Base-by-base conservation (phyloP, 805 yeast genomes). In the Pichia nanzhaoensis region DNA sequence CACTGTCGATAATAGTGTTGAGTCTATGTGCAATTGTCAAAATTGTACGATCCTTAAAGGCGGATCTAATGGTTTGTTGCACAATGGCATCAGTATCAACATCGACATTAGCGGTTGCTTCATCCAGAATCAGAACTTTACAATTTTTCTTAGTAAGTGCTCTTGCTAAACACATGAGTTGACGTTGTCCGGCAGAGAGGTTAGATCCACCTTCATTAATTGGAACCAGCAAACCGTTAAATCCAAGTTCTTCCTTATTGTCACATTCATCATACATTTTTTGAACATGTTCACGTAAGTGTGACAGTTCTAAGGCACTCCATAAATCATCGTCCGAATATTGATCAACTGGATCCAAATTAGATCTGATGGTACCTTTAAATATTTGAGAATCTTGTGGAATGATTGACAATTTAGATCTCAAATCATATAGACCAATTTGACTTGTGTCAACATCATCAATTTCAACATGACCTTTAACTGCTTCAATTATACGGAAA, bases 381-480 rank as follows among this genome's bases (percentile, higher is more conserved):
- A 90, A 83, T 8, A 87, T 87, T 62, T 90, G 96, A 0, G 96
- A 84, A 63, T 89, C 97, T 63, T 89, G 96, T 2, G 97, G 97
- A 52, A 89, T 89, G 52, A 89, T 90, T 2, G 93, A 82, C 39
- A 89, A 66, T 49, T 77, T 75, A 33, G 80, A 80, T 58, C 97
- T 77, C 56, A 89, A 69, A 58, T 89, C 96, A 51, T 69, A 71
- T 41, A 89, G 69, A 3, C 96, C 96, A 46, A 89, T 75, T 22
- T 69, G 57, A 39, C 78, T 68, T 5, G 86, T 85, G 54, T 82
- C 66, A 14, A 86, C 58, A 22, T 75, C 79, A 66, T 90, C 96
- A 54, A 89, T 82, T 14, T 67, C 68, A 54, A 89, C 84, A 9
- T 63, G 66, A 5, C 80, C 78, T 2, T 84, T 75, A 19, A 70